Percentiles rank a stretch among this genome's conserved stretches.
Conservation (phyloP, 1,139 yeast genomes). For the Fermentozyma sake region DNA sequence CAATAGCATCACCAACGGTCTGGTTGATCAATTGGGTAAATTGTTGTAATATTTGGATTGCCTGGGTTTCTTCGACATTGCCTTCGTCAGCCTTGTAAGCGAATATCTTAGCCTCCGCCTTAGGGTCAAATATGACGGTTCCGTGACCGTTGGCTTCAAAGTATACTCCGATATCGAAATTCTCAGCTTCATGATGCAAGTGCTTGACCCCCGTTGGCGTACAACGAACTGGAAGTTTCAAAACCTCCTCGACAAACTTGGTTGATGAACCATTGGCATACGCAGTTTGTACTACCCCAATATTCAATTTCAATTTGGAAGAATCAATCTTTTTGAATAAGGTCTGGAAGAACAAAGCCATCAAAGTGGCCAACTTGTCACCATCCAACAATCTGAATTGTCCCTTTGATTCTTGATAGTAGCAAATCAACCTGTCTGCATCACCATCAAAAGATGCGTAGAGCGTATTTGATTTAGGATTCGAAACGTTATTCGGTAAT, state of each 20-base stretch:
- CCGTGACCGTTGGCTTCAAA: constrained; percentile 99
- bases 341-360: constrained; percentile 64
- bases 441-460: constrained; percentile 95
- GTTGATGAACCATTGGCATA: constrained; percentile 96
- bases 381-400: constrained; percentile 81
- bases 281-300: constrained; percentile 96
- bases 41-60: constrained; percentile 50
- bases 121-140: constrained; percentile 75
- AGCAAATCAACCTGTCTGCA: constrained; percentile 91
- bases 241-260: constrained; percentile 53
- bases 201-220: constrained; percentile 97
- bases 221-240: constrained; percentile 77
- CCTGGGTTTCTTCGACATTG: constrained; percentile 26
- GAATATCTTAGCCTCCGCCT: constrained; percentile 39
- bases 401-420: constrained; percentile 47
- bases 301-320: constrained; percentile 35
- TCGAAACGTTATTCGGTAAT: constrained; percentile 58
- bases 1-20: constrained; percentile 95
- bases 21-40: constrained; percentile 80
- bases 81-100: constrained; percentile 18
- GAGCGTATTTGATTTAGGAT: constrained; percentile 39
- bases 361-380: constrained; percentile 84
- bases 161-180: constrained; percentile 86
- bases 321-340: constrained; percentile 39
- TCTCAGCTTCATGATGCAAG: constrained; percentile 81